Evolutionary conservation across 164 flowering plant genomes (phyloP).

Genomic region (Nymphaea colorata): DNA sequence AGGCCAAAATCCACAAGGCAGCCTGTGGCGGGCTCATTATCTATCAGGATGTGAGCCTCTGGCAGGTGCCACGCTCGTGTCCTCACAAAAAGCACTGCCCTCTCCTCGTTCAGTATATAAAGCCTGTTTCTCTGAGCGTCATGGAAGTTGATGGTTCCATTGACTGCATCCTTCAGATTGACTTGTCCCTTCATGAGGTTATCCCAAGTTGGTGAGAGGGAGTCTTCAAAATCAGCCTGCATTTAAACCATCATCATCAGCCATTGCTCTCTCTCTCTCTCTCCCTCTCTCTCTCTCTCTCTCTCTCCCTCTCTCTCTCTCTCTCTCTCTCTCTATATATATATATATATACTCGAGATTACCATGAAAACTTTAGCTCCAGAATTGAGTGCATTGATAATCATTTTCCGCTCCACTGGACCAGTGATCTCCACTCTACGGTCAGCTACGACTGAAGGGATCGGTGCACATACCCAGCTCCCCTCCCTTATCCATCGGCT

Average conservation of each 20-base stretch:
- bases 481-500: constrained; percentile 53
- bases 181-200: constrained; percentile 52
- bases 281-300: no score
- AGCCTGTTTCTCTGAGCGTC: constrained; percentile 64
- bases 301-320: no score
- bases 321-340: no score
- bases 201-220: constrained; percentile 89
- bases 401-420: constrained; percentile 88
- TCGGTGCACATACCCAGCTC: constrained; percentile 65
- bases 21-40: constrained; percentile 76
- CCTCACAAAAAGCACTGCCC: constrained; percentile 81
- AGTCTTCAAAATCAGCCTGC: constrained; percentile 93
- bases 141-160: constrained; percentile 66
- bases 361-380: constrained; percentile 95
- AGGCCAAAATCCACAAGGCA: constrained; percentile 92
- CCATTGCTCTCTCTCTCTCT: no score
- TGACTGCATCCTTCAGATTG: constrained; percentile 70
- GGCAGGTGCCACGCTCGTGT: constrained; percentile 97
- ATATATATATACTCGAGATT: constrained; percentile 1
- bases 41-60: constrained; percentile 73
- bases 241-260: no score
- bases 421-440: constrained; percentile 93
- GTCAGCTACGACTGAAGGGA: constrained; percentile 67
- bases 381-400: constrained; percentile 90
- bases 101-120: constrained; percentile 73